Percentiles rank a stretch among this genome's conserved stretches.
These are phyloP conservation scores for Ustilago nuda DNA, from an alignment of 1,284 basidiomycete species.

Conservation along the genomic window DNA sequence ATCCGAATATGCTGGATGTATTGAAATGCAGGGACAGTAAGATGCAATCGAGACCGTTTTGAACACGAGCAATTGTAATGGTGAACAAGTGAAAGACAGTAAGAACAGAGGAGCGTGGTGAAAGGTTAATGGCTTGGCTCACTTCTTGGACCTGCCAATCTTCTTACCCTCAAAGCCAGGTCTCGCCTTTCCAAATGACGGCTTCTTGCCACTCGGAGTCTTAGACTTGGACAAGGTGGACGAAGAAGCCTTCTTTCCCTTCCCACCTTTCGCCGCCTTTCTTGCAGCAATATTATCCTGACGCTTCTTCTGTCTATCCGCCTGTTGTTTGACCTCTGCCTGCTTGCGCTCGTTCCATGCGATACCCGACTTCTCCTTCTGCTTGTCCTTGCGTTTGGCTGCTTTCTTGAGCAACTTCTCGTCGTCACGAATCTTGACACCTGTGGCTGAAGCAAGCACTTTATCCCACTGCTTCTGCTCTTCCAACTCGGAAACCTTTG, in stretches of 20 bases:
- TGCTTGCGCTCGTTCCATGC: slow-evolving; percentile 63
- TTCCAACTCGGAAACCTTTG: slow-evolving; percentile 39
- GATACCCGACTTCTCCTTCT: slow-evolving; percentile 62
- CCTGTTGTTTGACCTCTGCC: slow-evolving; percentile 54
- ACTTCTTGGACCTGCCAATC: slow-evolving; percentile 48
- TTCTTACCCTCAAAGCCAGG: slow-evolving; percentile 64
- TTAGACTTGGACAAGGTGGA: slow-evolving; percentile 37
- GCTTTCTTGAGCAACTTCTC: slow-evolving; percentile 65
- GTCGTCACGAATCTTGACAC: slow-evolving; percentile 67
- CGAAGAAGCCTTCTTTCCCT: slow-evolving; percentile 40
- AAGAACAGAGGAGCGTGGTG: not conserved
- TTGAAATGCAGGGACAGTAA: slow-evolving; percentile 8
- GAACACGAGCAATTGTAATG: not conserved
- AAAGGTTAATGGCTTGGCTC: slow-evolving; percentile 9
- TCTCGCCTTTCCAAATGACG: slow-evolving; percentile 50
- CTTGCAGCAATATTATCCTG: slow-evolving; percentile 62
- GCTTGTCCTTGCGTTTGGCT: slow-evolving; percentile 63
- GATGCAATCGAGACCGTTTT: slow-evolving; percentile 1
- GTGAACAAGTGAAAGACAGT: not conserved
- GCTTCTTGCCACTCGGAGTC: slow-evolving; percentile 42
- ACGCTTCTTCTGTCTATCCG: slow-evolving; percentile 62
- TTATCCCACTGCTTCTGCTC: slow-evolving; percentile 65
- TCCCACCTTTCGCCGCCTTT: slow-evolving; percentile 52
- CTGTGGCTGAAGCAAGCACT: slow-evolving; percentile 60
- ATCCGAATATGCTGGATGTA: slow-evolving; percentile 5